These are phyloP conservation scores for Podospora sp. DNA, from an alignment of 495 filamentous ascomycete genomes.

Conservation along the genomic window DNA sequence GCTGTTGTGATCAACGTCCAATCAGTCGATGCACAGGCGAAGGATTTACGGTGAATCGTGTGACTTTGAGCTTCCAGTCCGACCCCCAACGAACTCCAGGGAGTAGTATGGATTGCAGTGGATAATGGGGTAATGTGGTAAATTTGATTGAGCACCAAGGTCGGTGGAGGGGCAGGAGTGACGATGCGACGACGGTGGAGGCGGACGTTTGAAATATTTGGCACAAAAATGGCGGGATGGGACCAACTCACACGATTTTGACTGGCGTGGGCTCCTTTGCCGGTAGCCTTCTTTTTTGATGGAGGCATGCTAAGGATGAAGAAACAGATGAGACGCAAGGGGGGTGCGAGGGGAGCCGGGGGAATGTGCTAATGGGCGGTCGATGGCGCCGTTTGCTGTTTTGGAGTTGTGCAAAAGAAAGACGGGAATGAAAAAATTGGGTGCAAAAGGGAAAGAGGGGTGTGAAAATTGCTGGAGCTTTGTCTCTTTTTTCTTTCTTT, in stretches of 20 bases:
- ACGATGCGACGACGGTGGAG: conserved; percentile 1
- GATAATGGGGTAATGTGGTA: not conserved
- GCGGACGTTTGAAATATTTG: not conserved
- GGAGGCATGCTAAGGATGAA: conserved; percentile 1
- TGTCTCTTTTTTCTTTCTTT: conserved; percentile 13
- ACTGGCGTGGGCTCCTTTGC: not conserved
- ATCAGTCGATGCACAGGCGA: conserved; percentile 3
- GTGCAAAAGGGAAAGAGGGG: not conserved
- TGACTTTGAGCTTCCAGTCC: too few relatives aligned
- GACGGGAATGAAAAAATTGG: not conserved
- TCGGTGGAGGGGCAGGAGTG: not conserved
- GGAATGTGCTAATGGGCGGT: not conserved
- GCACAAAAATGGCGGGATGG: not conserved
- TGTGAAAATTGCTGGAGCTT: not conserved
- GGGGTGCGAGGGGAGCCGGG: not conserved
- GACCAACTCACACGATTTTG: not conserved
- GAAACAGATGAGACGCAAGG: not conserved
- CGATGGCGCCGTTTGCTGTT: not conserved
- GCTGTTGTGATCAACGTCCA: not conserved
- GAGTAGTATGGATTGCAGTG: too few relatives aligned
- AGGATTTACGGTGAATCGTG: too few relatives aligned
- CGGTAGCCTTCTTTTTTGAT: not conserved
- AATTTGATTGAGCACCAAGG: not conserved
- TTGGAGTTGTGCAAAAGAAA: not conserved
- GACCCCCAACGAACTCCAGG: too few relatives aligned